phyloP scores from a whole-genome alignment of 805 yeast species.

The Brettanomyces bruxellensis region DNA sequence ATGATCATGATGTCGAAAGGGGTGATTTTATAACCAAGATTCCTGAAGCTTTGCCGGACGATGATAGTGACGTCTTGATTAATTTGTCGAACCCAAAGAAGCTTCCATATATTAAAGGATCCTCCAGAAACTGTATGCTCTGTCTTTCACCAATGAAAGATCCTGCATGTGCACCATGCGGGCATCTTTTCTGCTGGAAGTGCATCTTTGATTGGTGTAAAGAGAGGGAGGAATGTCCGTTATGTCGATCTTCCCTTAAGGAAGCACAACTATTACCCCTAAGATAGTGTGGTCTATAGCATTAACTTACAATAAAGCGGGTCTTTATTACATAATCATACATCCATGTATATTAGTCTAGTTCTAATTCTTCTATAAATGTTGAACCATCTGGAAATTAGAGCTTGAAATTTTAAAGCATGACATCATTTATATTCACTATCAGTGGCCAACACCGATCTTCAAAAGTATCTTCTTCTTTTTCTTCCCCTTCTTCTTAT shows the following conservation, averaged over 20 bases:
- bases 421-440: too few species aligned
- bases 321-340: too few species aligned
- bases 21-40: background rate
- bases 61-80: conserved; percentile 14
- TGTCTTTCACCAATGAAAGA: conserved; percentile 73
- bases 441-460: conserved; percentile 29
- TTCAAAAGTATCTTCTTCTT: conserved; percentile 46
- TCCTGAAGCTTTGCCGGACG: background rate
- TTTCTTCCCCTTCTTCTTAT: conserved; percentile 26
- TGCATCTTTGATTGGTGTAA: conserved; percentile 87
- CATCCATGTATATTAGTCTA: background rate
- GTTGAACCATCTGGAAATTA: too few species aligned
- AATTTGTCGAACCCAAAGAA: conserved; percentile 47
- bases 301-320: background rate
- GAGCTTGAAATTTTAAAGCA: too few species aligned
- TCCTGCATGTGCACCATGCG: conserved; percentile 85
- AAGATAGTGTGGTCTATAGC: conserved; percentile 19
- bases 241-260: conserved; percentile 67
- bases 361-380: background rate
- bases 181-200: conserved; percentile 89
- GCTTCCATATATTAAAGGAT: conserved; percentile 61
- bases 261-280: conserved; percentile 58
- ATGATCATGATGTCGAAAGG: too few species aligned
- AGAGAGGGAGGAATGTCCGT: conserved; percentile 83
- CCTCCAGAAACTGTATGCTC: conserved; percentile 71